phyloP scores from a whole-genome alignment of 371 early-diverging fungal genomes.

The Mortierella sp. region DNA sequence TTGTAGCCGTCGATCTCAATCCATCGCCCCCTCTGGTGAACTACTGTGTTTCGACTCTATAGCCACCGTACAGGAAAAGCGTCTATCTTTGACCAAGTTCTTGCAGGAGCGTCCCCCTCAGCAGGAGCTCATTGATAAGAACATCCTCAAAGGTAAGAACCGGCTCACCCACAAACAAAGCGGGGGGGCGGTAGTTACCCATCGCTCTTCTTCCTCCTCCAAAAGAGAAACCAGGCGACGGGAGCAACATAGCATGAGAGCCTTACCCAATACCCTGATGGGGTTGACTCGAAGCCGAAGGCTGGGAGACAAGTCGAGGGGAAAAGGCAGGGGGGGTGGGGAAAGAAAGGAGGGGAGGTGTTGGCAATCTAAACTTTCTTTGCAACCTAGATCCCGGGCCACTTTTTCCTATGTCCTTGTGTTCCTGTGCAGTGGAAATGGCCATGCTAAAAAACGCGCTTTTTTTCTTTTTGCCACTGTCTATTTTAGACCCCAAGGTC shows the following conservation, averaged over 20 bases:
- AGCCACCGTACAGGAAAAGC: slow-evolving; percentile 16
- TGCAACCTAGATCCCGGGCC: too few relatives aligned
- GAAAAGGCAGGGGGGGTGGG: neutral
- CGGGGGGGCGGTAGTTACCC: too few relatives aligned
- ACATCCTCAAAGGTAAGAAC: slow-evolving; percentile 72
- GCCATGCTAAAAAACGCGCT: neutral
- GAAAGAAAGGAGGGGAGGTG: slow-evolving; percentile 14
- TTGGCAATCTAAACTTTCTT: too few relatives aligned
- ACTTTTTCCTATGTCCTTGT: too few relatives aligned
- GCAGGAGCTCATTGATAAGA: slow-evolving; percentile 73
- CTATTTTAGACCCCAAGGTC: slow-evolving; percentile 57
- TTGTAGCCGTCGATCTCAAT: too few relatives aligned
- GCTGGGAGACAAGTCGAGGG: neutral
- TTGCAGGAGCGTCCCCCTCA: slow-evolving; percentile 70
- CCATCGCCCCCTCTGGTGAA: too few relatives aligned
- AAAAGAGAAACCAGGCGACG: too few relatives aligned
- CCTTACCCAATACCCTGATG: too few relatives aligned
- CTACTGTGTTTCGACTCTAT: neutral
- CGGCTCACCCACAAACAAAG: too few relatives aligned
- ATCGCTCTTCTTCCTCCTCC: neutral
- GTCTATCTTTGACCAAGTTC: slow-evolving; percentile 59
- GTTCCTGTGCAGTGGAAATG: too few relatives aligned
- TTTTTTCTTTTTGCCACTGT: neutral
- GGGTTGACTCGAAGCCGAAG: neutral
- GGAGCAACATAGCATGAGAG: too few relatives aligned